A percentile compares a stretch with the other conserved stretches of the same genome.
Evolutionary conservation across 2,329 filamentous ascomycete species (phyloP).

Genomic region (Elsinoe arachidis): DNA sequence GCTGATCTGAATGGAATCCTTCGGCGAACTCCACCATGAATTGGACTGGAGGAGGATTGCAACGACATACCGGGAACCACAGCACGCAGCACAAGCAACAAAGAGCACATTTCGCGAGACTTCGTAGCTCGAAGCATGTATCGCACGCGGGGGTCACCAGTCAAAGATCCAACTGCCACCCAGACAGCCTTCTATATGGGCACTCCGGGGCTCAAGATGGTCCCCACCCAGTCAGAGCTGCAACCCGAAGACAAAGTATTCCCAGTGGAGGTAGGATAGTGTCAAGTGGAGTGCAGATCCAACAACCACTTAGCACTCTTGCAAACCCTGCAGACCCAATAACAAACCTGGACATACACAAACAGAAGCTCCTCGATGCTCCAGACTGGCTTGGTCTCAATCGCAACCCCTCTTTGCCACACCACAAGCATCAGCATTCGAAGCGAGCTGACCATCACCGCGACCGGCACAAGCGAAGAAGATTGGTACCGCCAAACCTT

Average conservation of each 20-base stretch:
- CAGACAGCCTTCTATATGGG: neutral
- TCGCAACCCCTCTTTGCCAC: neutral
- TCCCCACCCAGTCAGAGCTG: too few species aligned
- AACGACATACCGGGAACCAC: slow-evolving; percentile 28
- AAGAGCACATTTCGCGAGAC: slow-evolving; percentile 39
- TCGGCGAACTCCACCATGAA: slow-evolving; percentile 33
- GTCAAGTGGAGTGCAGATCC: too few species aligned
- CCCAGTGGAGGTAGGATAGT: too few species aligned
- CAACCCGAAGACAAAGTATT: too few species aligned
- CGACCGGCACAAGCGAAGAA: neutral
- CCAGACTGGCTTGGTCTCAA: slow-evolving; percentile 1
- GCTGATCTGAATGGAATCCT: neutral
- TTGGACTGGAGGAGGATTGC: slow-evolving; percentile 41
- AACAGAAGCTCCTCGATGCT: neutral
- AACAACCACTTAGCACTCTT: neutral
- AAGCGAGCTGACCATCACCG: neutral
- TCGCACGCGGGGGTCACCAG: neutral
- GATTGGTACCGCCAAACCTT: neutral
- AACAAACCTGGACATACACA: neutral
- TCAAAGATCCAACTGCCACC: neutral
- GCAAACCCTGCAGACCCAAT: neutral
- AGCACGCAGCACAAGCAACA: slow-evolving; percentile 33
- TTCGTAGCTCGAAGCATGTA: slow-evolving; percentile 19
- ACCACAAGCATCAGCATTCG: neutral
- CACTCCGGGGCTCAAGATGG: too few species aligned